These are phyloP conservation scores for Pseudohalonectria lignicola DNA, from an alignment of 2,329 filamentous ascomycete genomes.

Conservation along the genomic window DNA sequence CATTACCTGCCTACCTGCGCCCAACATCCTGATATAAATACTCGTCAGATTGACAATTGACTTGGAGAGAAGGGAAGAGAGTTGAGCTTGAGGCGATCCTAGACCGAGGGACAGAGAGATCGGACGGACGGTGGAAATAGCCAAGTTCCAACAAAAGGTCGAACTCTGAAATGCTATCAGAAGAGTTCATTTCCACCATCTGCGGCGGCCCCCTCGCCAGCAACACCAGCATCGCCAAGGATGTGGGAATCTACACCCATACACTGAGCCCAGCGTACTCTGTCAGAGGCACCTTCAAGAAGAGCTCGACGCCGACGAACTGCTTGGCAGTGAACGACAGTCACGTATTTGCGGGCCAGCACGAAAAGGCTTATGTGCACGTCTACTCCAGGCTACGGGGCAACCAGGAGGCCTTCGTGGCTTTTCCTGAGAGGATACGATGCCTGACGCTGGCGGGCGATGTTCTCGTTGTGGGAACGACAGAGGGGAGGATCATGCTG, in stretches of 20 bases:
- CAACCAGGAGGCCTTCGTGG: conserved; percentile 79
- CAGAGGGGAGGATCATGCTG: conserved; percentile 73
- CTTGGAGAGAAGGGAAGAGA: not conserved
- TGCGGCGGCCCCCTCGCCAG: conserved; percentile 45
- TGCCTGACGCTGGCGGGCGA: conserved; percentile 64
- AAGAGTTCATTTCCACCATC: conserved; percentile 49
- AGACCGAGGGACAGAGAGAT: too few species aligned
- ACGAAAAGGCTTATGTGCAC: conserved; percentile 84
- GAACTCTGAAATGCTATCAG: conserved; percentile 52
- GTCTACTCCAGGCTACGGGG: conserved; percentile 78
- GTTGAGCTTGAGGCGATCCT: too few species aligned
- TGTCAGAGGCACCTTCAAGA: conserved; percentile 78
- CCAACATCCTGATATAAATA: not conserved
- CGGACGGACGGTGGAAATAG: too few species aligned
- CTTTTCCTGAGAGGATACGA: conserved; percentile 78
- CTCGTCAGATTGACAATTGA: not conserved
- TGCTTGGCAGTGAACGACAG: conserved; percentile 69
- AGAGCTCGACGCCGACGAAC: conserved; percentile 71
- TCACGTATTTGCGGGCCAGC: conserved; percentile 85
- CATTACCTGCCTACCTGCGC: too few species aligned
- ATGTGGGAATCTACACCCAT: conserved; percentile 80
- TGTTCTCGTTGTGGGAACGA: conserved; percentile 69
- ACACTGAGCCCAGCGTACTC: conserved; percentile 66
- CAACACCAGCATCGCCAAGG: conserved; percentile 57
- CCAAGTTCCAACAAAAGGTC: too few species aligned